Conservation (phyloP, 73 alveolate genomes). For the Paramecium biaurelia region DNA sequence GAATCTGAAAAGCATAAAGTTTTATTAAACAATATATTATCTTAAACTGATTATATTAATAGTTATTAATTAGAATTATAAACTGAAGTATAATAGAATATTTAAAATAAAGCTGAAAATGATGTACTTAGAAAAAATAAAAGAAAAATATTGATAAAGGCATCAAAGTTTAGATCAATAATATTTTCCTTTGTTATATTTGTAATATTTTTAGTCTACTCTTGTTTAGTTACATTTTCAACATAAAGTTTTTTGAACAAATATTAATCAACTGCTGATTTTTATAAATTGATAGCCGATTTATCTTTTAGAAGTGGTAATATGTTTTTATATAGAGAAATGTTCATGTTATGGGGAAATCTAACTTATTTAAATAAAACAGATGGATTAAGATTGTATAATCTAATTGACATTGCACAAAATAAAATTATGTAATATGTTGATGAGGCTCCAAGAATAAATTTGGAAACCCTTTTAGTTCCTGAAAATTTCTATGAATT, state of each 20-base stretch:
- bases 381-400: not conserved
- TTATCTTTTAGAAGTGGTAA: constrained; percentile 37
- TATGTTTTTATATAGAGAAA: constrained; percentile 39
- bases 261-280: constrained; percentile 2
- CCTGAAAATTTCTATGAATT: not conserved
- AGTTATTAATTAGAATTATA: not conserved
- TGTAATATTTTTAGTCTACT: not conserved
- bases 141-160: not conserved
- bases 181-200: not conserved
- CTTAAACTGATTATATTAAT: not conserved
- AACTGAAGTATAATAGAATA: not conserved
- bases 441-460: not conserved
- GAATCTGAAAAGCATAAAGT: not conserved
- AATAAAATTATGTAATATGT: not conserved
- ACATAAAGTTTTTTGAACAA: not conserved
- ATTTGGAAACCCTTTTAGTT: not conserved
- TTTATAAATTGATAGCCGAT: constrained; percentile 36
- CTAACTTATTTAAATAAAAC: not conserved
- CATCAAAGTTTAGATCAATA: not conserved
- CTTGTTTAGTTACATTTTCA: not conserved
- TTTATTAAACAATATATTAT: not conserved
- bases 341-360: constrained; percentile 2
- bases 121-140: not conserved
- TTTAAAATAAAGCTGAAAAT: not conserved
- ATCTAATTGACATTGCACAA: not conserved